Base-by-base conservation (phyloP, 2,329 filamentous ascomycete species). In the Neofusicoccum cordaticola region DNA sequence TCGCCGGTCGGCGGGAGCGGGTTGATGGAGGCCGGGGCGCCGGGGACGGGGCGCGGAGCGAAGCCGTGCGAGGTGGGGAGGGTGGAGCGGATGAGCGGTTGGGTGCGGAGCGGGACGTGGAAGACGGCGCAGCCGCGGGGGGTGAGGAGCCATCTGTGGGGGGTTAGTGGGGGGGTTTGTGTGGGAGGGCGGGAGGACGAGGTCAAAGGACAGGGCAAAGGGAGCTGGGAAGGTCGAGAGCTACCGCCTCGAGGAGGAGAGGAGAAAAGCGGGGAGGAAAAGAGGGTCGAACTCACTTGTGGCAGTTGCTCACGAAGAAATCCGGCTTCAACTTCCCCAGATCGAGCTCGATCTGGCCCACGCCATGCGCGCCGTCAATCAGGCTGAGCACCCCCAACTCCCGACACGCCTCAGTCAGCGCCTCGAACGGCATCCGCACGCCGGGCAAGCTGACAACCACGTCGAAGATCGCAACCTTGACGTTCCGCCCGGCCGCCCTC, bases 291-390 rank as follows among this genome's bases (percentile, higher is more conserved):
- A 65, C 68, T 63, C 68, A 80, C 75, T 96, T 96, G 80, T 96
- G 91, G 70, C 88, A 91, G 75, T 97, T 97, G 63, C 84, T 89
- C 13, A 94, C 85, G 72, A 96, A 91, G 79, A 96, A 97, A 76
- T 97, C 93, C 0, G 92, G 88, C 67, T 93, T 85, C 2, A 93
- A 79, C 3, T 78, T 75, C 0, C 73, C 68, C 13, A 97, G 78
- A 75, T 96, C 86, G 7, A 97, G 76, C 0, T 84, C 81, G 7
- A 97, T 83, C 77, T 95, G 90, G 1, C 94, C 94, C 27, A 96
- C 79, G 1, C 90, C 89, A 77, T 98, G 94, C 0, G 94, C 94
- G 15, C 86, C 93, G 74, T 98, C 94, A 42, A 97, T 81, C 19
- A 92, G 80, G 70, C 89, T 93, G 62, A 94, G 73, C 2, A 97